phyloP scores from a whole-genome alignment of 352 stramenopile species.

The Halophytophthora batemanensis region DNA sequence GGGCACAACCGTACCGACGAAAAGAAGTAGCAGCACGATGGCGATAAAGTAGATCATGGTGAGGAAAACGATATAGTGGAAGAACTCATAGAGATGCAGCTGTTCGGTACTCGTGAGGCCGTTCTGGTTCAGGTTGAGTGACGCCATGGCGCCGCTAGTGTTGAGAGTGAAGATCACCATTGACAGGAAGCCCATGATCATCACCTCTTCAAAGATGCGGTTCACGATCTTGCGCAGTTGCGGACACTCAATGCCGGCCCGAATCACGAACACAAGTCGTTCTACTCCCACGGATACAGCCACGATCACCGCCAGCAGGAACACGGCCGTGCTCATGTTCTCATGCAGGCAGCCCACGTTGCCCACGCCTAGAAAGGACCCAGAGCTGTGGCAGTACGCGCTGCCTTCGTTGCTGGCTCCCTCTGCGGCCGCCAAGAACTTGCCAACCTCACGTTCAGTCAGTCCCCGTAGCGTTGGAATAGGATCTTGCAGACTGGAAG shows the following conservation, averaged over 20 bases:
- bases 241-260: slow-evolving; percentile 60
- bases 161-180: slow-evolving; percentile 89
- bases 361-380: slow-evolving; percentile 76
- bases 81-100: slow-evolving; percentile 89
- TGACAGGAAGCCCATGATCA: slow-evolving; percentile 87
- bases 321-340: slow-evolving; percentile 69
- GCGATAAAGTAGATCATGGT: slow-evolving; percentile 89
- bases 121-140: slow-evolving; percentile 42
- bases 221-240: slow-evolving; percentile 83
- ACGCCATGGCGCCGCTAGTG: slow-evolving; percentile 65
- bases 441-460: background rate
- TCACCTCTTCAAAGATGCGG: slow-evolving; percentile 86
- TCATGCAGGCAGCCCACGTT: slow-evolving; percentile 76
- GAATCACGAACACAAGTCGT: slow-evolving; percentile 42
- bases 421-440: slow-evolving; percentile 9
- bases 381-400: slow-evolving; percentile 38
- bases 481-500: too few species aligned
- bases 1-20: slow-evolving; percentile 80
- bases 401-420: slow-evolving; percentile 12
- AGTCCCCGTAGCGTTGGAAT: slow-evolving; percentile 9
- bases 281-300: slow-evolving; percentile 70
- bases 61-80: slow-evolving; percentile 89
- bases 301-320: slow-evolving; percentile 77
- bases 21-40: slow-evolving; percentile 81
- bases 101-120: slow-evolving; percentile 54